Base-by-base conservation (phyloP, 2,329 filamentous ascomycete genomes). In the Penicillium glabrum region DNA sequence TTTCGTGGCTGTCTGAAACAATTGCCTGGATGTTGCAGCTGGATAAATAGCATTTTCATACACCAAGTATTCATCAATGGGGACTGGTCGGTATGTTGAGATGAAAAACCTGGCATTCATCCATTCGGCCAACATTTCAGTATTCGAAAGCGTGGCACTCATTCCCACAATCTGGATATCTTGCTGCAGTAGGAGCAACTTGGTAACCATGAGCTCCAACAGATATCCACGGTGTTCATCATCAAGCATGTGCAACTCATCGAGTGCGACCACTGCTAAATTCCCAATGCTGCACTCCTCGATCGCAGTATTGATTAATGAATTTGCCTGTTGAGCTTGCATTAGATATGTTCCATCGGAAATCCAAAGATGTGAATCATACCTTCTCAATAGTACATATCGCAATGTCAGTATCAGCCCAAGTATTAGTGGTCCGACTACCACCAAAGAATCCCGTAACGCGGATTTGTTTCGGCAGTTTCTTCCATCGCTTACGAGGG, bases 191-290 rank as follows among this genome's bases (percentile, higher is more conserved):
- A 86, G 83, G n/a, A 91, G 75, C 29, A 92, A 68, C 67, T 92
- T 92, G 3, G 88, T 89, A 5, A 87, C 85, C 74, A 91, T 84
- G 6, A 92, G 77, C 68, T 93, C 89, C 53, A 92, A 77, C 1
- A 92, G 79, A 68, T 92, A 92, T 4, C 89, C 89, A 13, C 89
- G 84, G 62, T 87, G 83, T 60, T 88, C 87, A 68, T 92, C 89
- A 64, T 91, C 87, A 45, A 92, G 80, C 88, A 93, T 91, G 69
- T 93, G 89, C n/a, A 92, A 76, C 69, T 93, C 89, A 65, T 93
- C 89, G 33, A 92, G 77, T 14, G 92, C 87, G 19, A 91, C 83
- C 11, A 86, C 78, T 46, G 83, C 84, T 44, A 93, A 75, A 21
- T 85, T 80, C n/a, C 80, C 77, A 57, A 91, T 82, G 3, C 80